Evolutionary conservation across 345 rosid species (phyloP), one percentile per base, ranked within the genome.

Genomic region (Leavenworthia alabamica): DNA sequence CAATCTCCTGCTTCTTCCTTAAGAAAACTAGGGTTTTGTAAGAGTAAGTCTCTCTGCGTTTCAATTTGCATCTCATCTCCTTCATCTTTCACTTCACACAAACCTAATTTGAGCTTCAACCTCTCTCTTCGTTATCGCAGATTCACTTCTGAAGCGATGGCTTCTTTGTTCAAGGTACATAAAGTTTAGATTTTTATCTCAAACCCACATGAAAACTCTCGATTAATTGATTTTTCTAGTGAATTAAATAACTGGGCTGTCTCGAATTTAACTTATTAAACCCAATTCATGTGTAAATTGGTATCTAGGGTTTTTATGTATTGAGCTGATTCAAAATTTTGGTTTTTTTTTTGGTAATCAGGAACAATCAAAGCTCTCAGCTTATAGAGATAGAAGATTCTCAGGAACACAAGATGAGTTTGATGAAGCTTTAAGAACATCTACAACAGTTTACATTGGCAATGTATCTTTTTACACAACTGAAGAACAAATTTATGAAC

Each of bases 401-500:
- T 73, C 81, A 3, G 99, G 99, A 8, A 69, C 85, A 3, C 96
- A 89, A 48, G 99, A 89, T 36, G 99, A 89, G 51, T 93, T 89
- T 13, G 99, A 93, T 8, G 84, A 83, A 9, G 84, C 96, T 3
- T 77, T 93, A 36, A 73, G 53, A 62, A 51, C 78, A 28, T 85
- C 99, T 14, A 58, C 80, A 0, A 93, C 97, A 39, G 81, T 86
- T 29, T 93, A 93, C 68, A 64, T 93, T 9, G 99, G 99, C 28
- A 93, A 93, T 72, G 86, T 89, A 82, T 93, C 99, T 9, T 93
- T 93, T 27, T 93, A 93, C 66, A 85, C 99, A 1, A 93, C 99
- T 1, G 99, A 93, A 67, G 99, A 93, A 74, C 99, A 89, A 78
- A 84, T 93, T 63, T 93, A 89, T 41, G 99, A 93, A 82, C 94